A percentile compares a stretch with the other conserved stretches of the same genome.
phyloP scores from a whole-genome alignment of 139 green algal genomes.

The Chlorella sorokiniana region DNA sequence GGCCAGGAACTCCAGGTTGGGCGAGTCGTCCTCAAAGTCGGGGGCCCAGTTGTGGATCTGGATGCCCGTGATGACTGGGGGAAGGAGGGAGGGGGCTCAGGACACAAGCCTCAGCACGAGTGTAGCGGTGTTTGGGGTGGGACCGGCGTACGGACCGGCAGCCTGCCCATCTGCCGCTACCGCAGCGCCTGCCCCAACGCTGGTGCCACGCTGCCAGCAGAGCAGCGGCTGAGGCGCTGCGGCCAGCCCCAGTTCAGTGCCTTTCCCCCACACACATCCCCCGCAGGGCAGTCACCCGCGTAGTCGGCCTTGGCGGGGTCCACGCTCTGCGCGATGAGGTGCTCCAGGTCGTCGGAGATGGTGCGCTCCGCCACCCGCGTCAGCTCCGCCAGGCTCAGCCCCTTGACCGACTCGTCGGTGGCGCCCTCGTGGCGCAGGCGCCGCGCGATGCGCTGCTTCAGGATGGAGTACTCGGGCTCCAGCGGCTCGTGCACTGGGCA shows the following conservation, averaged over 20 bases:
- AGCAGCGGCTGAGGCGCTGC: no score
- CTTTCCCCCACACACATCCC: not conserved
- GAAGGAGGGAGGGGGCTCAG: not conserved
- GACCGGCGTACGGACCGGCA: not conserved
- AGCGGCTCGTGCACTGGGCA: conserved; percentile 68
- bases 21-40: conserved; percentile 55
- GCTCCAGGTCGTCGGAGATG: conserved; percentile 88
- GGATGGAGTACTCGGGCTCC: conserved; percentile 88
- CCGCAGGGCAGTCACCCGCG: no score
- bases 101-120: not conserved
- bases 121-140: not conserved
- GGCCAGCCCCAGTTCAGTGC: not conserved
- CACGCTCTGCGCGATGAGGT: conserved; percentile 83
- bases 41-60: conserved; percentile 88
- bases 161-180: not conserved
- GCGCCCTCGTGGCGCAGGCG: conserved; percentile 59
- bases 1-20: conserved; percentile 79
- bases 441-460: conserved; percentile 83
- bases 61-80: conserved; percentile 74
- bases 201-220: no score
- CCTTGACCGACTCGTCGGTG: conserved; percentile 27
- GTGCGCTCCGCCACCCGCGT: conserved; percentile 80
- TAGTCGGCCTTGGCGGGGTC: conserved; percentile 84
- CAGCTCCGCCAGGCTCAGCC: conserved; percentile 70
- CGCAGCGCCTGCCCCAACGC: not conserved